phyloP scores from a whole-genome alignment of 768 basidiomycete genomes.

The Boletus bicolor region DNA sequence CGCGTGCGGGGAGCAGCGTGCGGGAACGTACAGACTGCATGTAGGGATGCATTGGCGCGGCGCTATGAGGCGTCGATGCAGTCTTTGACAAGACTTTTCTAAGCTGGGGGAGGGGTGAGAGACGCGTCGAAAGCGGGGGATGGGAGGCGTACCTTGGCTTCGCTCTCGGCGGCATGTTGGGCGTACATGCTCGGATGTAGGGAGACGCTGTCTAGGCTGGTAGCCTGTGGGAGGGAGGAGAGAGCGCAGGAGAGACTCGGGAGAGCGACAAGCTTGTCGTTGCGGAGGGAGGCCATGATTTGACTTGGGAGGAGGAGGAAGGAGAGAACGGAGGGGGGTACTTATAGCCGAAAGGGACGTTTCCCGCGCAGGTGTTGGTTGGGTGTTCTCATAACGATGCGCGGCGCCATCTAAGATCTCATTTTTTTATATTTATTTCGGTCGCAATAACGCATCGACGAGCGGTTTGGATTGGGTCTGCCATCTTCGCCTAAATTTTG shows the following conservation, averaged over 20 bases:
- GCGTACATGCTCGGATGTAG: conserved; percentile 72
- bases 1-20: not conserved
- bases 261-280: conserved; percentile 62
- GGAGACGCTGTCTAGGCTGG: conserved; percentile 60
- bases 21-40: conserved; percentile 35
- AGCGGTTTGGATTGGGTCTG: not conserved
- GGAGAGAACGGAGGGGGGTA: conserved; percentile 5
- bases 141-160: conserved; percentile 57
- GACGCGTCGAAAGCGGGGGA: conserved; percentile 2
- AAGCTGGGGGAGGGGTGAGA: conserved; percentile 38
- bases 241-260: conserved; percentile 71
- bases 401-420: conserved; percentile 26
- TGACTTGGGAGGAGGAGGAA: not conserved
- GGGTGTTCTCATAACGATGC: conserved; percentile 24
- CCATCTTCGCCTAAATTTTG: conserved; percentile 31
- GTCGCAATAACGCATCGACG: conserved; percentile 19
- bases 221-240: conserved; percentile 67
- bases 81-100: conserved; percentile 63
- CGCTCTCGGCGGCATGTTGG: conserved; percentile 64
- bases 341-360: conserved; percentile 12
- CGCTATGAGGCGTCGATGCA: conserved; percentile 33
- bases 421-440: conserved; percentile 8
- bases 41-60: conserved; percentile 33
- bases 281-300: conserved; percentile 35
- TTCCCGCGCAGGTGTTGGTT: not conserved